Percentiles rank a stretch among this genome's conserved stretches.
These are phyloP conservation scores for Hypoxylon sp. DNA, from an alignment of 2,329 filamentous ascomycete genomes.

Conservation along the genomic window DNA sequence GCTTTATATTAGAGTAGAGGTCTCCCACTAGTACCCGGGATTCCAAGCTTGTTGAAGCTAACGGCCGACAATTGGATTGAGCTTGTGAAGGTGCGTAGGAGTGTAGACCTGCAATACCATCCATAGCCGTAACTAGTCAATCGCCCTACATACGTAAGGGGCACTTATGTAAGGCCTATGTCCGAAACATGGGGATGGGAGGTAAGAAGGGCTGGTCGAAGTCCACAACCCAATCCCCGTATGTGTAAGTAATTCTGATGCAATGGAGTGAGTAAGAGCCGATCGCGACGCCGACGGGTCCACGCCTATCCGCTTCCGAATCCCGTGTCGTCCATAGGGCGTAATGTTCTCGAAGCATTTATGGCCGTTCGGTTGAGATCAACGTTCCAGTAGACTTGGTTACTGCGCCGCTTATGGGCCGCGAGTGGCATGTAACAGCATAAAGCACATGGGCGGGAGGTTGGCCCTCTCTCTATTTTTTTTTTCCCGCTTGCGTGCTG, in stretches of 20 bases:
- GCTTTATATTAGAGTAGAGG: constrained; percentile 2
- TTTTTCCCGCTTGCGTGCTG: no score
- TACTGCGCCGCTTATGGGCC: no score
- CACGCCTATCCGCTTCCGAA: constrained; percentile 5
- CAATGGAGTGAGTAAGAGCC: background rate
- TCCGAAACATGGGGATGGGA: constrained; percentile 8
- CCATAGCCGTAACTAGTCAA: background rate
- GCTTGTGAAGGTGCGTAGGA: background rate
- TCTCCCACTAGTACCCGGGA: background rate
- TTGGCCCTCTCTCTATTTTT: no score
- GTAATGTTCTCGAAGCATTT: constrained; percentile 10
- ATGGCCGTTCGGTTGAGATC: constrained; percentile 7
- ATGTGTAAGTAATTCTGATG: background rate
- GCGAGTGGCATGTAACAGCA: no score
- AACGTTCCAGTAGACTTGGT: constrained; percentile 4
- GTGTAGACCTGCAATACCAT: background rate
- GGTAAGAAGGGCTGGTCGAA: background rate
- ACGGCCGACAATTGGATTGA: background rate
- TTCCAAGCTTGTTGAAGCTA: background rate
- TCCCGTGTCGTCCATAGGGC: constrained; percentile 16
- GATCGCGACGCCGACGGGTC: background rate
- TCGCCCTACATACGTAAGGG: constrained; percentile 1
- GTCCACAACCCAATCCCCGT: background rate
- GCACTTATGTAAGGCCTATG: constrained; percentile 13
- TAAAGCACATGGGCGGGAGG: no score